phyloP scores from a whole-genome alignment of 1,139 yeast species.

The Saccharomycopsis hybrid region DNA sequence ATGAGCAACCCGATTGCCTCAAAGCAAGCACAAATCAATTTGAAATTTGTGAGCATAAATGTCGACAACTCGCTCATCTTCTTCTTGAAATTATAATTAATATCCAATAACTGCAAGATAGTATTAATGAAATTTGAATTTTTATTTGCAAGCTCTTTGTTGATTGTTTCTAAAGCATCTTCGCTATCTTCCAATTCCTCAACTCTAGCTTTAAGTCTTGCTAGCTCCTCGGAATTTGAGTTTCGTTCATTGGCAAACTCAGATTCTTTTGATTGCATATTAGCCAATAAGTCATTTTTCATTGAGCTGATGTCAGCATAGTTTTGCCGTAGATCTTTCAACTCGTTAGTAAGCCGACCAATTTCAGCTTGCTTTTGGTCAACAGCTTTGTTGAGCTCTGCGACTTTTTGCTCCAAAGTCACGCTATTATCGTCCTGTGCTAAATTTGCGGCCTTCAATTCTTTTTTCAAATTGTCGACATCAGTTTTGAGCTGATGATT shows the following conservation, averaged over 20 bases:
- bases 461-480: not conserved
- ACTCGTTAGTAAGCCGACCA: not conserved
- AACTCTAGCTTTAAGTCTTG: slow-evolving; percentile 34
- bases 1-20: slow-evolving; percentile 76
- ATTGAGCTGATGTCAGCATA: slow-evolving; percentile 31
- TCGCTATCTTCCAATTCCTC: slow-evolving; percentile 51
- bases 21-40: slow-evolving; percentile 36
- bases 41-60: slow-evolving; percentile 29
- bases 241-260: slow-evolving; percentile 53
- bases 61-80: slow-evolving; percentile 28
- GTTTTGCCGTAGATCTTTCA: slow-evolving; percentile 17
- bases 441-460: not conserved
- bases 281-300: slow-evolving; percentile 60
- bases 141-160: slow-evolving; percentile 17
- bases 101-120: slow-evolving; percentile 27
- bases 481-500: not conserved
- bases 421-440: too few species aligned
- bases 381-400: slow-evolving; percentile 17
- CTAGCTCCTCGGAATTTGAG: slow-evolving; percentile 43
- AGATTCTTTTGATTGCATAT: slow-evolving; percentile 56
- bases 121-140: slow-evolving; percentile 17
- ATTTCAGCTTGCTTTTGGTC: slow-evolving; percentile 11
- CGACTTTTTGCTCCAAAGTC: slow-evolving; percentile 8
- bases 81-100: slow-evolving; percentile 26
- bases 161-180: slow-evolving; percentile 26